Conservation (phyloP, 768 basidiomycete species). For the Agaricus blazei region DNA sequence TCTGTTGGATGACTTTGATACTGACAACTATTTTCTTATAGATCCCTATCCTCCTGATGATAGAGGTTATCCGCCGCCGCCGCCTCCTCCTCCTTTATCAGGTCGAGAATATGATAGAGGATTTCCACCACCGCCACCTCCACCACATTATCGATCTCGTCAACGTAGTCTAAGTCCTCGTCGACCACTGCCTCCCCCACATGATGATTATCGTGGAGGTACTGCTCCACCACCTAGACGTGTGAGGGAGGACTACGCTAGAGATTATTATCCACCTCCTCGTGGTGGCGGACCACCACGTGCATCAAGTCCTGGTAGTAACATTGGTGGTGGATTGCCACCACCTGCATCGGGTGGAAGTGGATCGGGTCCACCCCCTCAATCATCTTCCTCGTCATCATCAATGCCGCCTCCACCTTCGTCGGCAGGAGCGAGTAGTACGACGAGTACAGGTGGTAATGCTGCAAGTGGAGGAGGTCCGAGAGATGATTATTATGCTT, state of each 20-base stretch:
- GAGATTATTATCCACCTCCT: conserved; percentile 13
- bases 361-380: too few relatives aligned
- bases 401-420: too few relatives aligned
- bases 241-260: conserved; percentile 36
- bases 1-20: too few relatives aligned
- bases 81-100: conserved; percentile 12
- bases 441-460: too few relatives aligned
- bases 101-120: conserved; percentile 21
- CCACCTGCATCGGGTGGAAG: too few relatives aligned
- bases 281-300: background rate
- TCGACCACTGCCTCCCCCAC: conserved; percentile 23
- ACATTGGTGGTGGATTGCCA: too few relatives aligned
- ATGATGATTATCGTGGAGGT: conserved; percentile 29
- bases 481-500: too few relatives aligned
- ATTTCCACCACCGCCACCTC: conserved; percentile 9
- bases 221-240: conserved; percentile 37
- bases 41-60: conserved; percentile 18
- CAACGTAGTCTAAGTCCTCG: conserved; percentile 40
- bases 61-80: conserved; percentile 9
- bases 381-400: too few relatives aligned
- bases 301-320: background rate
- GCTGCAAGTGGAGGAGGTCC: too few relatives aligned
- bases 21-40: background rate
- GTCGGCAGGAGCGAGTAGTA: too few relatives aligned
- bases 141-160: conserved; percentile 36